A percentile compares a stretch with the other conserved stretches of the same genome.
Conservation (phyloP, 495 filamentous ascomycete genomes). For the Echria macrotheca region DNA sequence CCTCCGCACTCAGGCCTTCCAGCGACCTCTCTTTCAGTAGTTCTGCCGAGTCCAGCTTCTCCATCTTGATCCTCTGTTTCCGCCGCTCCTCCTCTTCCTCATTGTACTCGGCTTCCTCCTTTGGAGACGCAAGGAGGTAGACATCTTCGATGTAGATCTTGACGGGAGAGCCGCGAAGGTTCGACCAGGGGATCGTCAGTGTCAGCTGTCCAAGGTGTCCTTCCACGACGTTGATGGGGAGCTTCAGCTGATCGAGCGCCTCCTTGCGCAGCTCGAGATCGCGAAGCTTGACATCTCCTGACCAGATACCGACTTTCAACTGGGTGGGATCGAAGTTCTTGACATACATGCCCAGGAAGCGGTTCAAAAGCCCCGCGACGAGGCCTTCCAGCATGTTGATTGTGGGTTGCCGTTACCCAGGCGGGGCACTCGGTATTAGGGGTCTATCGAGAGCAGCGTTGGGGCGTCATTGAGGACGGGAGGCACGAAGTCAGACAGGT, state of each 20-base stretch:
- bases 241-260: slow-evolving; percentile 90
- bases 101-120: slow-evolving; percentile 89
- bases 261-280: slow-evolving; percentile 89
- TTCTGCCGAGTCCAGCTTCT: slow-evolving; percentile 94
- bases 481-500: no score
- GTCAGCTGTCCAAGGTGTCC: slow-evolving; percentile 89
- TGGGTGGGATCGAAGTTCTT: slow-evolving; percentile 97
- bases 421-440: slow-evolving; percentile 32
- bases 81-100: slow-evolving; percentile 83
- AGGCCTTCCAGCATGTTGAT: slow-evolving; percentile 58
- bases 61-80: slow-evolving; percentile 85
- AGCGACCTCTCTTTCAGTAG: slow-evolving; percentile 81
- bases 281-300: slow-evolving; percentile 87
- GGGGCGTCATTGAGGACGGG: background rate
- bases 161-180: slow-evolving; percentile 87
- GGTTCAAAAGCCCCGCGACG: slow-evolving; percentile 88
- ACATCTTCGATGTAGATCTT: slow-evolving; percentile 95
- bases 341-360: slow-evolving; percentile 98
- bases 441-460: slow-evolving; percentile 18
- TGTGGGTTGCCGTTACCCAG: slow-evolving; percentile 48
- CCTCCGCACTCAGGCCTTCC: slow-evolving; percentile 91
- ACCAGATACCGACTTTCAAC: slow-evolving; percentile 97
- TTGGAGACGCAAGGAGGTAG: slow-evolving; percentile 86
- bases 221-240: slow-evolving; percentile 93
- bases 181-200: slow-evolving; percentile 92